Conservation (phyloP, 345 rosid species). For the Eucalyptus lansdowneana region DNA sequence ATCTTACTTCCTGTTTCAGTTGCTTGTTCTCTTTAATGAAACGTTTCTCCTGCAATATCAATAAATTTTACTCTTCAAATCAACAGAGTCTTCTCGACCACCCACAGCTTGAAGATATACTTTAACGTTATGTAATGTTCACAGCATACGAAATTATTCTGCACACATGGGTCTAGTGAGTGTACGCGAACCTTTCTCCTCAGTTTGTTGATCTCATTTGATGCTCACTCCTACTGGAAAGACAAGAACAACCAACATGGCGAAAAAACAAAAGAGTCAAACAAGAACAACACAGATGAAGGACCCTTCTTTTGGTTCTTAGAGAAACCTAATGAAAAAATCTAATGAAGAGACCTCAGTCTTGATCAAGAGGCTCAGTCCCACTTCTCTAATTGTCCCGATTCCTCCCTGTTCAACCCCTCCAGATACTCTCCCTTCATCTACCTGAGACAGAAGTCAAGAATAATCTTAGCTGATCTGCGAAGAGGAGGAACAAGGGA, state of each 20-base stretch:
- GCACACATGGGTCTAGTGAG: background rate
- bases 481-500: background rate
- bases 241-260: background rate
- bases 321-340: background rate
- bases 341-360: background rate
- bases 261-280: background rate
- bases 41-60: background rate
- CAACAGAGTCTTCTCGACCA: background rate
- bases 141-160: background rate
- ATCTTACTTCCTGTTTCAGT: background rate
- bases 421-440: slow-evolving; percentile 9
- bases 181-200: background rate
- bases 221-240: background rate
- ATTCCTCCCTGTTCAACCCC: slow-evolving; percentile 6
- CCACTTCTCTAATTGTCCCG: background rate
- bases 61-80: background rate
- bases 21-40: background rate
- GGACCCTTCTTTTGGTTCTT: background rate
- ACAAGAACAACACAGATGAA: background rate
- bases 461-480: background rate
- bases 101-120: background rate
- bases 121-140: background rate
- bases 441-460: background rate
- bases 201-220: background rate
- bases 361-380: background rate